Evolutionary conservation across 805 yeast species (phyloP).

Genomic region (Metschnikowia orientalis): DNA sequence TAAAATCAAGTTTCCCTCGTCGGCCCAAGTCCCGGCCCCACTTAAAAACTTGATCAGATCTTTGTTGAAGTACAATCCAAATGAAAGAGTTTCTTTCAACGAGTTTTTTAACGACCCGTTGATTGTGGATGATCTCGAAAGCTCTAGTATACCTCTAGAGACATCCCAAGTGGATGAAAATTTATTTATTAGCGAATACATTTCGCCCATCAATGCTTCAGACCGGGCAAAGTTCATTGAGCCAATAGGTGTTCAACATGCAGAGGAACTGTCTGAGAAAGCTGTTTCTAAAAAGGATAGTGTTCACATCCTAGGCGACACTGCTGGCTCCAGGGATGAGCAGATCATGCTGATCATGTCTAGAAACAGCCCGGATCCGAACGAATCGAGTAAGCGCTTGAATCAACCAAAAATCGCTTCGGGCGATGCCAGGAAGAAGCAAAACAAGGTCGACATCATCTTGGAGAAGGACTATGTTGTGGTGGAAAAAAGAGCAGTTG

Average conservation of each 20-base stretch:
- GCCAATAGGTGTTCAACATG: constrained; percentile 13
- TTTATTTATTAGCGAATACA: constrained; percentile 80
- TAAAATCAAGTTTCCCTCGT: constrained; percentile 68
- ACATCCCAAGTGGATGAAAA: constrained; percentile 70
- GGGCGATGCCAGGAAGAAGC: constrained; percentile 11
- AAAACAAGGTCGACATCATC: constrained; percentile 40
- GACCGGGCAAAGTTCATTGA: constrained; percentile 20
- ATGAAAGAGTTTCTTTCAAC: constrained; percentile 80
- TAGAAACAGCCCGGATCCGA: constrained; percentile 43
- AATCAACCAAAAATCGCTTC: constrained; percentile 18
- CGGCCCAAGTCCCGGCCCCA: constrained; percentile 59
- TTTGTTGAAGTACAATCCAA: constrained; percentile 76
- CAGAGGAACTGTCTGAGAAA: constrained; percentile 1
- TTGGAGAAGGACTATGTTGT: constrained; percentile 88
- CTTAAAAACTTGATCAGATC: constrained; percentile 69
- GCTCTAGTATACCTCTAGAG: constrained; percentile 55
- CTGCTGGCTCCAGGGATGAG: constrained; percentile 31
- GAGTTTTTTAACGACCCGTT: constrained; percentile 80
- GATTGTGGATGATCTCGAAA: constrained; percentile 50
- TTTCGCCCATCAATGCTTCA: constrained; percentile 39
- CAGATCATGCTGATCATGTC: constrained; percentile 42
- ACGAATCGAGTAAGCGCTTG: constrained; percentile 21
- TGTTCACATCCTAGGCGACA: constrained; percentile 5
- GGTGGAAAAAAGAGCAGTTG: constrained; percentile 90
- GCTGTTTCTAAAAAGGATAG: not conserved